These are phyloP conservation scores for Starmerella cellae DNA, from an alignment of 805 yeast genomes.

Conservation along the genomic window DNA sequence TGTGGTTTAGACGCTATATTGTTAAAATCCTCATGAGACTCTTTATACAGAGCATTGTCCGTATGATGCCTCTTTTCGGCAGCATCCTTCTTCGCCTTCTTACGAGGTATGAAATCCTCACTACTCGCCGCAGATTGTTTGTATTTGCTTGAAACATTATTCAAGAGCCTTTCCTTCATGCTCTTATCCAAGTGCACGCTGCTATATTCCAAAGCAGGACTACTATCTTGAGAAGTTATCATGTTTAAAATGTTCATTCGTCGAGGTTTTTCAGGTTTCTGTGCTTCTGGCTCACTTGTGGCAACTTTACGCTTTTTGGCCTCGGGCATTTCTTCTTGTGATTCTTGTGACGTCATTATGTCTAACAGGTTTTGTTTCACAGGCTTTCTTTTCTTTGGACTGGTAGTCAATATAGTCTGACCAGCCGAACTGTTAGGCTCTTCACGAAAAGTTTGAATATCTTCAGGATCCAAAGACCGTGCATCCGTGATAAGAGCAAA, in stretches of 20 bases:
- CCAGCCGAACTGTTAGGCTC: too few relatives aligned
- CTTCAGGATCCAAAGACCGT: not conserved
- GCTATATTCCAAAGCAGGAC: too few relatives aligned
- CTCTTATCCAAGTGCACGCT: not conserved
- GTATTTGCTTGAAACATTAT: not conserved
- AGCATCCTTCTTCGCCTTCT: not conserved
- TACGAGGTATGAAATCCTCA: too few relatives aligned
- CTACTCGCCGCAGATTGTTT: not conserved
- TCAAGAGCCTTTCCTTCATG: not conserved
- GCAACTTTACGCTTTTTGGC: too few relatives aligned
- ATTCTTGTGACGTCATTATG: not conserved
- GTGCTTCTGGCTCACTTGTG: too few relatives aligned
- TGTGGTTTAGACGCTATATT: too few relatives aligned
- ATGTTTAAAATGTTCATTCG: constrained; percentile 1
- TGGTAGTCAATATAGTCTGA: too few relatives aligned
- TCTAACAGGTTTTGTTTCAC: not conserved
- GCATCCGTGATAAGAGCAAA: constrained; percentile 2
- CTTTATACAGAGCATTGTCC: too few relatives aligned
- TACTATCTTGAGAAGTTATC: constrained; percentile 2
- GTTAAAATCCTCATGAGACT: too few relatives aligned
- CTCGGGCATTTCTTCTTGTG: too few relatives aligned
- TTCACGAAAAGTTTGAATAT: too few relatives aligned
- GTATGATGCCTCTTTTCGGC: not conserved
- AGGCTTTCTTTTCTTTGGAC: not conserved
- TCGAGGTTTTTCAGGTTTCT: too few relatives aligned